A percentile compares a stretch with the other conserved stretches of the same genome.
Evolutionary conservation across 2,329 filamentous ascomycete species (phyloP).

Genomic region (Endothia cerciana): DNA sequence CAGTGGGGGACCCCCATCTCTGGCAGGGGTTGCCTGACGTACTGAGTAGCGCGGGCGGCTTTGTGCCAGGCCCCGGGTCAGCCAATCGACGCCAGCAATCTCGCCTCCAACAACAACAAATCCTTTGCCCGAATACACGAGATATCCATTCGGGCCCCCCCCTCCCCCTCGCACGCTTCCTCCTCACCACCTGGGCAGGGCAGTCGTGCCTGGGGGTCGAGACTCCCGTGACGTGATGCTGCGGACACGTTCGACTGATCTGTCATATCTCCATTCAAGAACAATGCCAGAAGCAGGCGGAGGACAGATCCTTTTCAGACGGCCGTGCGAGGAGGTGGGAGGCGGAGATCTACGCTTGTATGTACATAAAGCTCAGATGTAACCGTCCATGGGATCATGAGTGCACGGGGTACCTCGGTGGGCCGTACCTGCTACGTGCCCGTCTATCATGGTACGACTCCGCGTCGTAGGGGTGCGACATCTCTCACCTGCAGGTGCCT

Average conservation of each 20-base stretch:
- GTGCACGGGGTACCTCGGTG: not conserved
- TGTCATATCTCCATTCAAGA: not conserved
- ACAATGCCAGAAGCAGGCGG: not conserved
- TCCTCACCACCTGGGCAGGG: no score
- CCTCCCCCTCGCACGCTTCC: not conserved
- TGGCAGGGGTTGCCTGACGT: not conserved
- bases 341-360: constrained; percentile 10
- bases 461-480: no score
- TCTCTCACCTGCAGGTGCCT: not conserved
- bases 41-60: not conserved
- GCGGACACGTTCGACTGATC: not conserved
- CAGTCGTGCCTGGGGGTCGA: no score
- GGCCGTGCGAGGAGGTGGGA: not conserved
- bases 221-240: not conserved
- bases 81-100: constrained; percentile 18
- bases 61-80: not conserved
- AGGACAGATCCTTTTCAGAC: not conserved
- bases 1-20: constrained; percentile 2
- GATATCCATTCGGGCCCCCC: not conserved
- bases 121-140: constrained; percentile 1
- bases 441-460: not conserved
- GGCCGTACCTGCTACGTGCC: not conserved
- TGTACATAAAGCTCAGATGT: not conserved
- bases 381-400: constrained; percentile 5
- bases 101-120: constrained; percentile 11